Evolutionary conservation across 495 filamentous ascomycete species (phyloP), one percentile per base, ranked within the genome.

Genomic region (Tuber calosporum): DNA sequence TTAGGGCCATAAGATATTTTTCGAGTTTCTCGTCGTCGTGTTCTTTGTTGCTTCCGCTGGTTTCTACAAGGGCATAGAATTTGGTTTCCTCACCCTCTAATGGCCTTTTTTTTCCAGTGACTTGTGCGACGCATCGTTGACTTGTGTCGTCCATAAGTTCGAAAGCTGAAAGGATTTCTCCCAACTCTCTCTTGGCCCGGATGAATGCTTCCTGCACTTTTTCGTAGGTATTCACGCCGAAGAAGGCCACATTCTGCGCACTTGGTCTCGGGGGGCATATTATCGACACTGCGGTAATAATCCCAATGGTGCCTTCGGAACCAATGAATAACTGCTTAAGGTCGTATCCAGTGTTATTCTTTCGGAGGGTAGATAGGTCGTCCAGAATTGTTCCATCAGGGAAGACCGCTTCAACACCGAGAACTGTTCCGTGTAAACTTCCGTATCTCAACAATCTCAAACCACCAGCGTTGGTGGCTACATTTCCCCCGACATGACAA

Each of bases 261-360:
- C 88, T 88, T 4, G 91, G 88, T 15, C 92, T 89, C 76, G 93
- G 92, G 0, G 96, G 94, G 81, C 94, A 97, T 43, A 93, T 85
- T 70, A 99, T 91, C 0, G 93, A 94, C 38, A 97, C 87, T 30
- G 87, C 92, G 30, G 95, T 99, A 76, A 99, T 91, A 79, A 98
- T 90, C 67, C 95, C 95, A 74, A 99, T 90, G 11, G 95, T 98
- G 34, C 95, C 95, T 82, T 99, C 95, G 36, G 89, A 89, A 34
- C 95, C 95, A 76, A 99, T 96, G 82, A 98, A 97, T 36, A 99
- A 87, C 83, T 99, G 95, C 86, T 99, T 99, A 66, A 99, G 84
- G 81, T 98, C 95, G 82, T 97, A 98, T 36, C 95, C 95, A 71
- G 91, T 99, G 84, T 99, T 99, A 86, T 99, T 98, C 85, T 99